Conservation (phyloP, 345 rosid species). For the Eucalyptus polybractea region DNA sequence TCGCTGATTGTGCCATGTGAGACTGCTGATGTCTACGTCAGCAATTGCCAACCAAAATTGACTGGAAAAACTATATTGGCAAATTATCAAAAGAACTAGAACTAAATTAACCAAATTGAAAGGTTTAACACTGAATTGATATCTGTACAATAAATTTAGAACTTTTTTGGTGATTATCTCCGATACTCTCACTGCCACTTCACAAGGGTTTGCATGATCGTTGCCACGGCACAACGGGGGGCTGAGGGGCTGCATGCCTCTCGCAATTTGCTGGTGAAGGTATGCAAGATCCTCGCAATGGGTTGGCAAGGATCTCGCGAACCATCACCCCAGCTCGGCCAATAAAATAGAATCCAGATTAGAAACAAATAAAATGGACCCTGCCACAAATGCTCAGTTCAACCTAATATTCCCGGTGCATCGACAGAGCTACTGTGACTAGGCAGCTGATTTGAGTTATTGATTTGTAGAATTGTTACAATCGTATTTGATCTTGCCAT, state of each 20-base stretch:
- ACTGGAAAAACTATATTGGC: no score
- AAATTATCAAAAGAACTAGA: no score
- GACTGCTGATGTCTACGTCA: no score
- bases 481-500: not conserved
- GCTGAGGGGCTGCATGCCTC: not conserved
- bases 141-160: no score
- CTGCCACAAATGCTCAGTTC: not conserved
- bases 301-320: not conserved
- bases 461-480: not conserved
- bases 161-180: no score
- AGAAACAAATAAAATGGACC: not conserved
- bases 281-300: not conserved
- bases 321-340: not conserved
- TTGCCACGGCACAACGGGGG: not conserved
- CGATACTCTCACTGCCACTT: not conserved
- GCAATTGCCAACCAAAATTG: no score
- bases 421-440: not conserved
- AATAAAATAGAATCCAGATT: not conserved
- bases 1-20: no score
- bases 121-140: no score
- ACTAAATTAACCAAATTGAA: no score
- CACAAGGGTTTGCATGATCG: not conserved
- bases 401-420: not conserved
- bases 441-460: not conserved
- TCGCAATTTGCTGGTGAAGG: not conserved